A percentile compares a stretch with the other conserved stretches of the same genome.
phyloP scores from a whole-genome alignment of 2,329 filamentous ascomycete genomes.

The Ophiocordyceps sinensis region DNA sequence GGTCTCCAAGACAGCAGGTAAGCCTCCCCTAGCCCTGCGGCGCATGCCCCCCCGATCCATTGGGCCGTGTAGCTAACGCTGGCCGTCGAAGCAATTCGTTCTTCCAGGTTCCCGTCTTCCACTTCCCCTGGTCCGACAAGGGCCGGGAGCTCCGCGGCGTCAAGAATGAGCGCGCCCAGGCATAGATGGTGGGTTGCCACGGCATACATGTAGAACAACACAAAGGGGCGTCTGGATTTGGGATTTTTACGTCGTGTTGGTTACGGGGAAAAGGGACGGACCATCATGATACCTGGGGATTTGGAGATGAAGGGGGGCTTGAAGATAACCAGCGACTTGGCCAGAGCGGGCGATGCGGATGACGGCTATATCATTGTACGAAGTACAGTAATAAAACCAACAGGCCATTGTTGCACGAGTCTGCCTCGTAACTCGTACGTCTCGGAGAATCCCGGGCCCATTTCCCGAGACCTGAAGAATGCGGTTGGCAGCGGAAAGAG shows the following conservation, averaged over 20 bases:
- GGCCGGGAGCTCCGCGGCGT: slow-evolving; percentile 41
- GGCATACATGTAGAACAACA: not conserved
- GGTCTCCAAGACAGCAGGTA: slow-evolving; percentile 63
- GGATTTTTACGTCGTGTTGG: not conserved
- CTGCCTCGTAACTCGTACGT: no score
- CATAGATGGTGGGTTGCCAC: slow-evolving; percentile 1
- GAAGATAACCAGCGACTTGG: not conserved
- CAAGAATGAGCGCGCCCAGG: slow-evolving; percentile 21
- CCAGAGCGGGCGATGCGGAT: no score
- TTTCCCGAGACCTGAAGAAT: no score
- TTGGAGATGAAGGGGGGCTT: not conserved
- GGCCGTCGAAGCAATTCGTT: slow-evolving; percentile 52
- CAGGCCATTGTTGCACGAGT: no score
- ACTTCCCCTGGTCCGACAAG: slow-evolving; percentile 89
- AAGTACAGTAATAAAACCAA: no score
- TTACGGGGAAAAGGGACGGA: not conserved
- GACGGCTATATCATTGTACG: no score
- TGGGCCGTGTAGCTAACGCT: no score
- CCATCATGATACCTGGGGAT: not conserved
- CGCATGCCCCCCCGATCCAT: no score
- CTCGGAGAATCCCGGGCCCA: no score
- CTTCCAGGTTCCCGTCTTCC: slow-evolving; percentile 81
- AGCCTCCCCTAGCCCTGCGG: no score
- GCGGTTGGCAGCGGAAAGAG: no score
- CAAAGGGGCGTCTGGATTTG: not conserved